Evolutionary conservation across 495 filamentous ascomycete genomes (phyloP), one percentile per base, ranked within the genome.

Genomic region (Annulohypoxylon moriforme): DNA sequence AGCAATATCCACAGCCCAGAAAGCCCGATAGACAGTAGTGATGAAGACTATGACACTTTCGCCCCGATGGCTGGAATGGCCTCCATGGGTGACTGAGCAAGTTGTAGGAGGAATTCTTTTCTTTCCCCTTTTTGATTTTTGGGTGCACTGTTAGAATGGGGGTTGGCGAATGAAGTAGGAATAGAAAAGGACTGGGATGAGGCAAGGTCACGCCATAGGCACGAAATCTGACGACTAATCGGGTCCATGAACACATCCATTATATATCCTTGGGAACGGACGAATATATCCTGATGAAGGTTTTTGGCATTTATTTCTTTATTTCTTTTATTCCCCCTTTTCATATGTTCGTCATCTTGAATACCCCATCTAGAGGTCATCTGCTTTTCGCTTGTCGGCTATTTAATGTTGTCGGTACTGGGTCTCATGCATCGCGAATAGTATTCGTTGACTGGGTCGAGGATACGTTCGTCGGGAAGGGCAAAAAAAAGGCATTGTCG

Each of bases 1-100:
- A 84, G 81, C 57, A 79, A 77, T 0, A 68, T 80, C 18, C 80
- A 83, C 63, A 85, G 83, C 57, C 82, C 82, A 14, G 69, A 78
- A 33, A 85, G 81, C 29, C 69, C 68, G 24, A 76, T 70, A 18
- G 80, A 79, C 38, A 83, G 83, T 53, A 83, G 81, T 59, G 81
- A 81, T 9, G 84, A 84, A 40, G 84, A 78, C 20, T 78, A 73
- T 47, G 76, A 78, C 13, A 71, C 58, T 8, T 78, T 77, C 31
- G 75, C 76, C 14, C 74, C 75, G 5, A 75, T 68, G 52, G 49
- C 74, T 4, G 76, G 76, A 13, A 71, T 76, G 72, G 76, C 74
- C 11, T 64, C 64, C 3, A 73, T 76, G 74, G 74, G 67, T 33
- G 74, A 73, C 53, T 75, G 61, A 75, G 20, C 18, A 36, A 22